These are phyloP conservation scores for Magnaporthales sp. DNA, from an alignment of 2,329 filamentous ascomycete species.

Conservation along the genomic window DNA sequence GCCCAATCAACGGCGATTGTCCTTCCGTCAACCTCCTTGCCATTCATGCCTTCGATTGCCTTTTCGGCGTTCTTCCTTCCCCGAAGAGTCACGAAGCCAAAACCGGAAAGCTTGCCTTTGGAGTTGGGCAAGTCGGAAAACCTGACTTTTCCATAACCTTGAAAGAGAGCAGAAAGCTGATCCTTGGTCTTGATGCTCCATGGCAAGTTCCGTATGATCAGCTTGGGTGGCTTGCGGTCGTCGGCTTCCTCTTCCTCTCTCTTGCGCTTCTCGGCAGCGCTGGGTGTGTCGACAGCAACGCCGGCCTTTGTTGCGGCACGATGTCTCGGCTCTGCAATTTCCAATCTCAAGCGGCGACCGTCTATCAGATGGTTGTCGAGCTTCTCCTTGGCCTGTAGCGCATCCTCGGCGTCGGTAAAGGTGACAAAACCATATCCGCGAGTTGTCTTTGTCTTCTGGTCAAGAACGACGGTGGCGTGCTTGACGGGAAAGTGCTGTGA, in stretches of 20 bases:
- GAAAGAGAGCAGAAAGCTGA: constrained; percentile 70
- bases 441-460: constrained; percentile 77
- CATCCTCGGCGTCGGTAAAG: constrained; percentile 89
- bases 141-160: constrained; percentile 86
- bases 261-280: constrained; percentile 38
- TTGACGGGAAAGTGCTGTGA: constrained; percentile 92
- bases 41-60: constrained; percentile 78
- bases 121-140: constrained; percentile 75
- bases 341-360: constrained; percentile 74
- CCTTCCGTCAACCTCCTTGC: constrained; percentile 80
- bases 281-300: constrained; percentile 21
- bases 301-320: constrained; percentile 44
- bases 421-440: constrained; percentile 96
- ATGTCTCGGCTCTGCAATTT: constrained; percentile 79
- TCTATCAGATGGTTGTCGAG: constrained; percentile 71
- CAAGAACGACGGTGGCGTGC: constrained; percentile 86
- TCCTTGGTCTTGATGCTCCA: constrained; percentile 90
- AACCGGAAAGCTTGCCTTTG: constrained; percentile 70
- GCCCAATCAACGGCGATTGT: constrained; percentile 94
- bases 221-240: constrained; percentile 55
- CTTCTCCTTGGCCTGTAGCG: constrained; percentile 68
- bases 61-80: constrained; percentile 87
- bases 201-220: constrained; percentile 88
- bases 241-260: constrained; percentile 52
- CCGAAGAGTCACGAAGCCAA: constrained; percentile 85